phyloP scores from a whole-genome alignment of 495 filamentous ascomycete genomes.

The Penicillium waksmanii region DNA sequence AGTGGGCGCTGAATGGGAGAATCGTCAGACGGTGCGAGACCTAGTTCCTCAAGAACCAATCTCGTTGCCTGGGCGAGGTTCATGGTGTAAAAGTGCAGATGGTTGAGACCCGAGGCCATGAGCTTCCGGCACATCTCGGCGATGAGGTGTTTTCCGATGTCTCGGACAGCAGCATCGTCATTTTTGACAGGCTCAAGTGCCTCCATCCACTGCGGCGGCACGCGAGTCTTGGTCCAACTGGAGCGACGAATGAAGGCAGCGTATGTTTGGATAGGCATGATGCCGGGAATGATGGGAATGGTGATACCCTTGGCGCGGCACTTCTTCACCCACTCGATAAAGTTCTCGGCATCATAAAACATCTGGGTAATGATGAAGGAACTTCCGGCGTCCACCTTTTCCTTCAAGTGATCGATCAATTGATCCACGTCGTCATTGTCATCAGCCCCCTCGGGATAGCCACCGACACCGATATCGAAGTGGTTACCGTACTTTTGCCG shows the following conservation, averaged over 20 bases:
- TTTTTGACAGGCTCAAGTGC: constrained; percentile 92
- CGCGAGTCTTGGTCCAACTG: constrained; percentile 81
- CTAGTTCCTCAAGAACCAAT: constrained; percentile 89
- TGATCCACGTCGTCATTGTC: constrained; percentile 84
- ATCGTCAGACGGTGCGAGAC: constrained; percentile 72
- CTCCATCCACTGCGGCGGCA: constrained; percentile 80
- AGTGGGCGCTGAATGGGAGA: constrained; percentile 81
- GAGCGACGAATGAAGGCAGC: constrained; percentile 87
- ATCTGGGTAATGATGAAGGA: constrained; percentile 97
- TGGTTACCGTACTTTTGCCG: constrained; percentile 86
- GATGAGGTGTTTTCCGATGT: constrained; percentile 87
- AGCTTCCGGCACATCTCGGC: constrained; percentile 89
- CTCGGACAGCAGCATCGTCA: constrained; percentile 89
- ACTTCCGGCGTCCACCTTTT: constrained; percentile 95
- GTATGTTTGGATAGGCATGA: constrained; percentile 98
- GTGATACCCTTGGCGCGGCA: constrained; percentile 82
- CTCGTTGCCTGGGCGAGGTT: constrained; percentile 93
- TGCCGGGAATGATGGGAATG: constrained; percentile 92
- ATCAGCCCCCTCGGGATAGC: constrained; percentile 95
- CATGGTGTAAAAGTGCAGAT: constrained; percentile 99
- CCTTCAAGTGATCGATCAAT: constrained; percentile 91
- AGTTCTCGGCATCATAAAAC: constrained; percentile 98
- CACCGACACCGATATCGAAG: constrained; percentile 97
- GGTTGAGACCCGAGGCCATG: constrained; percentile 76
- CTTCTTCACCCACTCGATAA: constrained; percentile 85